Evolutionary conservation across 495 filamentous ascomycete species (phyloP), one percentile per base, ranked within the genome.

Genomic region (Tirmania nivea): DNA sequence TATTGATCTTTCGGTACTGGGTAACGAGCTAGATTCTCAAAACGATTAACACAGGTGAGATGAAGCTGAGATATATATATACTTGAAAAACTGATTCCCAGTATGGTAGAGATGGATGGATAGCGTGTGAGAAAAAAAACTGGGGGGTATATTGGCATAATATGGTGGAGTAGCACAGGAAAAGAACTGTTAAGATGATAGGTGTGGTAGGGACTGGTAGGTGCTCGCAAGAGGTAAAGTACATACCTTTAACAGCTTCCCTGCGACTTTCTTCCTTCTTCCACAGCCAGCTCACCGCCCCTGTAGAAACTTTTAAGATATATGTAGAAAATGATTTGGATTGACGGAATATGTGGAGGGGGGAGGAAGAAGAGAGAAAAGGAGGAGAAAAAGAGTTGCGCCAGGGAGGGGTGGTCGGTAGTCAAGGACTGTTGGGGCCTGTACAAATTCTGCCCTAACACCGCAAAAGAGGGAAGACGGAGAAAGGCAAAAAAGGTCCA

Each of bases 191-290:
- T 31, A 45, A 19, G 21, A 36, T 5, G 49, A 34, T 50, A 60
- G 59, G 25, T 31, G 25, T 31, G 25, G 25, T 31, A 31, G 25
- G 25, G 25, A 31, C 25, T 31, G 25, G 25, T 25, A 60, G 57
- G 53, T 57, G 53, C 56, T 51, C 51, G 53, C 49, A 60, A 60
- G 34, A 51, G 60, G 56, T 35, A 34, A 51, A 51, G n/a, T 58
- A 60, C 59, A 60, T 57, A 60, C 59, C 60, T 58, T 60, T 58
- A 61, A 60, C 59, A 59, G 50, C 56, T 35, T 34, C 34, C 50
- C 35, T 51, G 53, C 51, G 56, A 47, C 57, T 53, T 57, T 56
- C 59, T 60, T 61, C 58, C 59, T 61, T 61, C 59, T 58, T 58
- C 59, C 56, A 61, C 59, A 58, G 59, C 59, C 39, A 45, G 39